Base-by-base conservation (phyloP, 352 stramenopile species). In the Phytophthora cajani region DNA sequence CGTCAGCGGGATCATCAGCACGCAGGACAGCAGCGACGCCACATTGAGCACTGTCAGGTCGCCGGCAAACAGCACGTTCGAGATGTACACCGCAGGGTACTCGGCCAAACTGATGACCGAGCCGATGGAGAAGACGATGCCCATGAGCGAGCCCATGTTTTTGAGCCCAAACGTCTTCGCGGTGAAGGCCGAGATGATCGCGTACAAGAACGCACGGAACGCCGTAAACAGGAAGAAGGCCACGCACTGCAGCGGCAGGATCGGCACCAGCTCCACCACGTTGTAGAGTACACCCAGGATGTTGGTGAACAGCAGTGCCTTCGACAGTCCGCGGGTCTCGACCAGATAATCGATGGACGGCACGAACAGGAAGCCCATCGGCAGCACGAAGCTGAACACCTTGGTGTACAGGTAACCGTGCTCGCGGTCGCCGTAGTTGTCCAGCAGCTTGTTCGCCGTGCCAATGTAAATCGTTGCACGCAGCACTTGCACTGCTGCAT, bases 91-190 rank as follows among this genome's bases (percentile, higher is more conserved):
- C 11, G 87, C 87, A 2, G 88, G 88, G 65, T 95, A 94, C 63
- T 97, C 88, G 1, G 84, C 72, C 14, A 97, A 71, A 62, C 86
- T 90, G 42, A 93, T 79, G 47, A 94, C 25, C 2, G 87, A 92
- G 57, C 84, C 80, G 36, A 89, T 82, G 1, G 88, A 91, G 66
- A 95, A 97, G 62, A 93, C 87, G 52, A 95, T 87, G 8, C 89
- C 88, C 49, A 93, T 90, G 5, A 97, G 75, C 30, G 84, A 92
- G 36, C 88, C 89, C 54, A 97, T 78, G 70, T 94, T 95, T 59
- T 87, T 88, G 42, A 95, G 81, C 6, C 89, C 89, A 78, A 95
- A 97, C 2, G 84, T 95, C 71, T 95, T 95, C 52, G 88, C 88
- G 0, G 85, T 91, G 72, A 95, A 97, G 2, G 88, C 84, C 30